Evolutionary conservation across 2,329 filamentous ascomycete species (phyloP).

Genomic region (Botrytis aclada): DNA sequence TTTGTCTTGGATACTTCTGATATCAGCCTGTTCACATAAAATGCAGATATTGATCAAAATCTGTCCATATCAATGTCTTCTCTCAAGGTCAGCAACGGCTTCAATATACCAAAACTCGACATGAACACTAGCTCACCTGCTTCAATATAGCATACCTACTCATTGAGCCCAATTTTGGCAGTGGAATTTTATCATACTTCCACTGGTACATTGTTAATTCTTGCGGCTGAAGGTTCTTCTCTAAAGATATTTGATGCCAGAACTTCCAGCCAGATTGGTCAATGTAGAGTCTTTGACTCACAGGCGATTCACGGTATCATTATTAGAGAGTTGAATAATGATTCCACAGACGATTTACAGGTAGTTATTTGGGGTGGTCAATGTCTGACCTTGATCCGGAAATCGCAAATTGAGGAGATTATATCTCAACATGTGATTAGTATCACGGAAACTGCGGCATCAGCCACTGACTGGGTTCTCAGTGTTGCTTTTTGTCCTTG

Average conservation of each 20-base stretch:
- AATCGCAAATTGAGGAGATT: constrained; percentile 27
- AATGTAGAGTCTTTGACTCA: constrained; percentile 56
- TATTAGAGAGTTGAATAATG: constrained; percentile 37
- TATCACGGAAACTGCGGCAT: constrained; percentile 40
- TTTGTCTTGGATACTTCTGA: neutral
- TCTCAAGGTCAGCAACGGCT: constrained; percentile 17
- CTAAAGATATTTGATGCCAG: constrained; percentile 49
- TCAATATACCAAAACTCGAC: neutral
- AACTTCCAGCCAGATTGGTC: constrained; percentile 41
- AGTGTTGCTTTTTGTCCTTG: constrained; percentile 56
- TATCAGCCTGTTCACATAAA: neutral
- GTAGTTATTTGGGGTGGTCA: constrained; percentile 70
- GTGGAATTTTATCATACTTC: constrained; percentile 49
- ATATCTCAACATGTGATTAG: constrained; percentile 21
- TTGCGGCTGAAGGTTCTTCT: constrained; percentile 59
- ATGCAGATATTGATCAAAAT: constrained; percentile 4
- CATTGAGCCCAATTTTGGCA: constrained; percentile 54
- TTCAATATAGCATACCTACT: constrained; percentile 34
- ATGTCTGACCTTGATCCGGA: constrained; percentile 43
- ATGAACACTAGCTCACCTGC: constrained; percentile 7
- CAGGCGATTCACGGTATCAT: constrained; percentile 73
- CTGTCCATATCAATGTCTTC: constrained; percentile 9
- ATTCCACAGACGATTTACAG: constrained; percentile 26
- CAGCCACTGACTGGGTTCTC: constrained; percentile 73
- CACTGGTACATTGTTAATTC: constrained; percentile 42